Percentiles rank a stretch among this genome's conserved stretches.
These are phyloP conservation scores for Eucalyptus cloeziana DNA, from an alignment of 345 rosid species.

Conservation along the genomic window DNA sequence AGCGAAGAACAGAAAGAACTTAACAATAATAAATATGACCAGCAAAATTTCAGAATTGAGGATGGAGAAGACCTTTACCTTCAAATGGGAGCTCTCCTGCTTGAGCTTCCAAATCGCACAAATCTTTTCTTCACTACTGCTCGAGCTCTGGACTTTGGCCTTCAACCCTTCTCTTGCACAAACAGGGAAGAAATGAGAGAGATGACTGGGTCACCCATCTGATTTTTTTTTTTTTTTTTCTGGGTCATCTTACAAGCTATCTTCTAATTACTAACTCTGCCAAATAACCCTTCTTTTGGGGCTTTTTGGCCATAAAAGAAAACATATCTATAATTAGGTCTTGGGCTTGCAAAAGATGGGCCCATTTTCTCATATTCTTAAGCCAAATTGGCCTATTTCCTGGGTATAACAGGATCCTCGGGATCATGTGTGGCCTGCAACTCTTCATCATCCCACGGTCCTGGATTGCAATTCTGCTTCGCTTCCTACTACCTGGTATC, in stretches of 20 bases:
- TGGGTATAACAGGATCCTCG: background rate
- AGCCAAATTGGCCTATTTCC: background rate
- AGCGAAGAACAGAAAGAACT: background rate
- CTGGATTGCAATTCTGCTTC: background rate
- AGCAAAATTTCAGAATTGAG: background rate
- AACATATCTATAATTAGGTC: background rate
- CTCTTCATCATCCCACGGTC: background rate
- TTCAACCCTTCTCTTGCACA: background rate
- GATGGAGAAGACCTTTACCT: background rate
- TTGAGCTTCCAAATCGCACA: background rate
- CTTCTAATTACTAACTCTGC: background rate
- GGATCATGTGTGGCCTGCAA: background rate
- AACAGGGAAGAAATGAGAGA: background rate
- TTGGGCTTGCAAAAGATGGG: background rate
- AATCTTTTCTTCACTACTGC: background rate
- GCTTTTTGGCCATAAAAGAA: background rate
- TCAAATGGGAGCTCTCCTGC: background rate
- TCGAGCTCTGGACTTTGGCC: background rate
- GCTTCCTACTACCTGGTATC: background rate
- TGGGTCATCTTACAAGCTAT: background rate
- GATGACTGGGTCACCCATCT: background rate
- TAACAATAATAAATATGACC: background rate
- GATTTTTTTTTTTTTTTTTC: background rate
- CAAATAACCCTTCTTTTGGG: background rate
- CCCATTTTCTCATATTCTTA: background rate